These are phyloP conservation scores for Populus tremula DNA, from an alignment of 345 rosid genomes.

Conservation along the genomic window DNA sequence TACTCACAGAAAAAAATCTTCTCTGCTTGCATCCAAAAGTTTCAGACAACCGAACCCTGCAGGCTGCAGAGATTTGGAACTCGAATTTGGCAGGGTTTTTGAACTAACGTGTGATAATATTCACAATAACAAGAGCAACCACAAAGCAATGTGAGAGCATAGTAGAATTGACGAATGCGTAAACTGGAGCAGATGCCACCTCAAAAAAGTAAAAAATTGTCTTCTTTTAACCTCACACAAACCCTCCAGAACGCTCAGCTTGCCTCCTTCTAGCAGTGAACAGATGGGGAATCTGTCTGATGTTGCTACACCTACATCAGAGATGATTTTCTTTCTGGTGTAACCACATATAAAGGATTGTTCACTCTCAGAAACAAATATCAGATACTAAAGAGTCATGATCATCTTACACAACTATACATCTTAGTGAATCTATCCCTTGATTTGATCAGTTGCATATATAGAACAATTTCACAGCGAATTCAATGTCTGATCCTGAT, in stretches of 20 bases:
- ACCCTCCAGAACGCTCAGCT: background rate
- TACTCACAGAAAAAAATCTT: too few relatives aligned
- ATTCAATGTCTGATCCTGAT: conserved; percentile 2
- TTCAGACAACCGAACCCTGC: background rate
- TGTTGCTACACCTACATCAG: background rate
- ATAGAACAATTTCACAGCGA: background rate
- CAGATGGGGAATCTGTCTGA: background rate
- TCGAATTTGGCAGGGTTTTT: background rate
- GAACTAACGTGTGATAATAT: background rate
- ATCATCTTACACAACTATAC: background rate
- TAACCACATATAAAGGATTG: background rate
- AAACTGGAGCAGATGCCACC: background rate
- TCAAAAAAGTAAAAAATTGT: background rate
- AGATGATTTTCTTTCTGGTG: background rate
- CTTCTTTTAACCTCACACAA: background rate
- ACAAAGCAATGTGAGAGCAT: background rate
- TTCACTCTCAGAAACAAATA: background rate
- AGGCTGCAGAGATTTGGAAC: background rate
- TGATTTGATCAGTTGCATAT: background rate
- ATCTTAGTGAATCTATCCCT: background rate
- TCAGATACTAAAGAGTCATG: background rate
- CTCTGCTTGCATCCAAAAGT: too few relatives aligned
- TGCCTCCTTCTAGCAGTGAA: background rate
- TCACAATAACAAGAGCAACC: background rate
- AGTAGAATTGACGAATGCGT: background rate